Conservation (phyloP, 352 stramenopile species). For the Globisporangium abappressorium region DNA sequence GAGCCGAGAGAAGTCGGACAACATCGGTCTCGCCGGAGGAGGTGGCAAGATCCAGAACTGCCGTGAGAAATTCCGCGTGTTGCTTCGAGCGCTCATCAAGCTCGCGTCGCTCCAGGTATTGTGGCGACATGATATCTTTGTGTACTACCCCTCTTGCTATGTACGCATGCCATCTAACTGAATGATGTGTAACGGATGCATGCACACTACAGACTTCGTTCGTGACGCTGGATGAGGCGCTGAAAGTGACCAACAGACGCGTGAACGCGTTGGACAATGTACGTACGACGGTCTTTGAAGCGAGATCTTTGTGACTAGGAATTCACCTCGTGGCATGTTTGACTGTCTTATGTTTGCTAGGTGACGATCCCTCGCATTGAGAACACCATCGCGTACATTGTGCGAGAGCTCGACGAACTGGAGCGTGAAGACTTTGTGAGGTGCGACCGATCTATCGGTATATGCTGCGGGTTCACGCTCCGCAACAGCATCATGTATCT, state of each 20-base stretch:
- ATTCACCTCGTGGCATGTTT: background rate
- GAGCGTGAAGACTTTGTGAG: constrained; percentile 96
- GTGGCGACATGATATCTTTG: too few relatives aligned
- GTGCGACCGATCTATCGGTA: constrained; percentile 21
- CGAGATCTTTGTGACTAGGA: background rate
- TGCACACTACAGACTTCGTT: constrained; percentile 94
- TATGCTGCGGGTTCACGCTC: too few relatives aligned
- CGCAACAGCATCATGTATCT: background rate
- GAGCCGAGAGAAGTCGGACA: constrained; percentile 92
- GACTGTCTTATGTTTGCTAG: constrained; percentile 19
- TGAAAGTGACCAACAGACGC: constrained; percentile 98
- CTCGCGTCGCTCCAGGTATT: constrained; percentile 86
- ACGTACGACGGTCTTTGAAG: constrained; percentile 5
- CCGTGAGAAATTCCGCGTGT: constrained; percentile 82
- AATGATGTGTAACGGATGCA: constrained; percentile 34
- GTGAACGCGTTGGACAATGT: constrained; percentile 99
- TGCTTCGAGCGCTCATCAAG: constrained; percentile 86
- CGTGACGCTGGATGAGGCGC: constrained; percentile 97
- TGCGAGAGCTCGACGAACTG: constrained; percentile 97
- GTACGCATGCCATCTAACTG: background rate
- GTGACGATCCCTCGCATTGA: constrained; percentile 99
- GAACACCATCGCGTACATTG: constrained; percentile 96
- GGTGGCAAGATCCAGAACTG: constrained; percentile 98
- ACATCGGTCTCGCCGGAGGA: constrained; percentile 94
- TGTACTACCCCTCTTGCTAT: too few relatives aligned